Percentiles rank a stretch among this genome's conserved stretches.
These are phyloP conservation scores for Phyllosticta ampelicida DNA, from an alignment of 2,329 filamentous ascomycete genomes.

Conservation along the genomic window DNA sequence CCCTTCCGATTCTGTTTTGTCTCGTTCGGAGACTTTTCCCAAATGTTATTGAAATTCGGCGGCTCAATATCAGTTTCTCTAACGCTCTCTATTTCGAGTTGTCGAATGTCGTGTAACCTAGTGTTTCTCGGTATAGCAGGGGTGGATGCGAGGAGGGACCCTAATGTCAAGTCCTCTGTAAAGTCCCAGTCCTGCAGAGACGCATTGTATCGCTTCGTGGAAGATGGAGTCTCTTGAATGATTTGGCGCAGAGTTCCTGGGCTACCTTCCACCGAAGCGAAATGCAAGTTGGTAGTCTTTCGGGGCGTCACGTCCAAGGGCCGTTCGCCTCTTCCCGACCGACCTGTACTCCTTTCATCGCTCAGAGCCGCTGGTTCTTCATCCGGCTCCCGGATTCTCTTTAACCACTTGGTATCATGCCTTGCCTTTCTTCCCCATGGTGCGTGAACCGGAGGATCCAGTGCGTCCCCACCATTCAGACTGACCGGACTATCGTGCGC, in stretches of 20 bases:
- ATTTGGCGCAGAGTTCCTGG: conserved; percentile 29
- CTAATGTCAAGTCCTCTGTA: conserved; percentile 35
- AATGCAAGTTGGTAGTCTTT: conserved; percentile 25
- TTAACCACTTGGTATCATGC: conserved; percentile 11
- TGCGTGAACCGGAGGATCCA: conserved; percentile 34
- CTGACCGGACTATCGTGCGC: conserved; percentile 20
- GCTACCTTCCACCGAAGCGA: conserved; percentile 33
- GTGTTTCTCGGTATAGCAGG: conserved; percentile 33
- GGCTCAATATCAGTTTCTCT: conserved; percentile 25
- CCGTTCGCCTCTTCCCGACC: not conserved
- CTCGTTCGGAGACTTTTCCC: conserved; percentile 22
- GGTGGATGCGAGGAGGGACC: conserved; percentile 38
- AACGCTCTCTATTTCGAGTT: conserved; percentile 27
- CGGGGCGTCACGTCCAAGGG: conserved; percentile 16
- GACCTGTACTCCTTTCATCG: not conserved
- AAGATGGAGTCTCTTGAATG: conserved; percentile 18
- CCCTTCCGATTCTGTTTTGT: conserved; percentile 10
- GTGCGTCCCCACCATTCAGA: conserved; percentile 24
- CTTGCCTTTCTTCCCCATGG: conserved; percentile 41
- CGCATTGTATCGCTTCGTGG: conserved; percentile 13
- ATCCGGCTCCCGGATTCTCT: conserved; percentile 3
- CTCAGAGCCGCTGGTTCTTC: not conserved
- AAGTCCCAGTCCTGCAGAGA: conserved; percentile 24
- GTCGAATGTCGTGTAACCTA: conserved; percentile 32
- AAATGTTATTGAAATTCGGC: conserved; percentile 20